Conservation (phyloP, 768 basidiomycete species). For the Tulasnella sp. region DNA sequence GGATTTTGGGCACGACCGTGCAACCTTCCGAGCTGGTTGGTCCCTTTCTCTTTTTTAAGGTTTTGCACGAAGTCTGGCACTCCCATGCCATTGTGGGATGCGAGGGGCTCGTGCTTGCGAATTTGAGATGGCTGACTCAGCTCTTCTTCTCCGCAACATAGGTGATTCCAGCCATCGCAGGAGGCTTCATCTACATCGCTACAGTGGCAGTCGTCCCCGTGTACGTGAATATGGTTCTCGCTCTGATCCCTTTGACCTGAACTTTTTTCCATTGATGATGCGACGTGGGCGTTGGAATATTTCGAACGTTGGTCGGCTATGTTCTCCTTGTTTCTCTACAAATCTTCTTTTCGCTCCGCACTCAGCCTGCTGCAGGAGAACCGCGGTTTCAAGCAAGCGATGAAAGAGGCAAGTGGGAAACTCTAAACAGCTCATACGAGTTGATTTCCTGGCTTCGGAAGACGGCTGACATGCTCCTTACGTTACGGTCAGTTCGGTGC, state of each 20-base stretch:
- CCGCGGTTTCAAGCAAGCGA: constrained; percentile 80
- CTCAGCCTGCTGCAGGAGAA: constrained; percentile 77
- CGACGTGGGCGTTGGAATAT: background rate
- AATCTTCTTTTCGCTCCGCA: constrained; percentile 19
- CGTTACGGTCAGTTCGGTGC: constrained; percentile 66
- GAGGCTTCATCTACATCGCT: constrained; percentile 90
- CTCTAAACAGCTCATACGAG: constrained; percentile 3
- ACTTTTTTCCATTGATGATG: background rate
- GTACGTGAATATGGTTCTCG: constrained; percentile 47
- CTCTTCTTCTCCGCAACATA: constrained; percentile 36
- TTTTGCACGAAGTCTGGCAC: background rate
- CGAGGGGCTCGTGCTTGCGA: background rate
- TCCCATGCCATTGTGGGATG: constrained; percentile 28
- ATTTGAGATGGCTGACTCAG: background rate
- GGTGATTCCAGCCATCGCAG: constrained; percentile 88
- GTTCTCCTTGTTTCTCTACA: constrained; percentile 12
- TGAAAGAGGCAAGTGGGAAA: constrained; percentile 67
- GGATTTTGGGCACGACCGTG: constrained; percentile 79
- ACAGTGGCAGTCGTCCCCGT: constrained; percentile 88
- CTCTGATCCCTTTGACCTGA: constrained; percentile 7
- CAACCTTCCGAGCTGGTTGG: constrained; percentile 76
- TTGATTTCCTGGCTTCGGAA: constrained; percentile 13
- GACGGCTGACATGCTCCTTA: constrained; percentile 5
- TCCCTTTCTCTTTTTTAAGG: constrained; percentile 31
- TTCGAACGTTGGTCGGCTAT: constrained; percentile 21